phyloP scores from a whole-genome alignment of 2,329 filamentous ascomycete species.

The Calonectria leucothoes region DNA sequence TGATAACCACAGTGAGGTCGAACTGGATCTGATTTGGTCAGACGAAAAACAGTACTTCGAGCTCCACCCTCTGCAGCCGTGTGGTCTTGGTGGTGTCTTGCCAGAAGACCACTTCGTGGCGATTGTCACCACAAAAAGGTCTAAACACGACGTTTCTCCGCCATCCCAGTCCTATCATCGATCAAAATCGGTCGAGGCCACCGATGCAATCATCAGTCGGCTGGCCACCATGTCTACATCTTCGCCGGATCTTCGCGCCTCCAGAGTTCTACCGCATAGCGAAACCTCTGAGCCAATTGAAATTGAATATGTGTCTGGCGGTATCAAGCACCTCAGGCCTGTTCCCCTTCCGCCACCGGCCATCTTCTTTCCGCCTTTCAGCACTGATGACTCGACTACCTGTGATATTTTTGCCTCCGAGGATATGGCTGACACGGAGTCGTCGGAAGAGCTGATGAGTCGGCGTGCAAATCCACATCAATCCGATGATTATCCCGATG shows the following conservation, averaged over 20 bases:
- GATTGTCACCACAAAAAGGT: constrained; percentile 62
- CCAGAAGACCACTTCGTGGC: constrained; percentile 75
- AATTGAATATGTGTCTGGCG: constrained; percentile 59
- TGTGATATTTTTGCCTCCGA: constrained; percentile 45
- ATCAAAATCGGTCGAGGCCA: constrained; percentile 43
- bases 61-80: constrained; percentile 62
- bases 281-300: constrained; percentile 40
- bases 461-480: constrained; percentile 50
- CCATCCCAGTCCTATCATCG: background rate
- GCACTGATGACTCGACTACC: constrained; percentile 51
- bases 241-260: constrained; percentile 43
- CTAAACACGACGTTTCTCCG: constrained; percentile 42
- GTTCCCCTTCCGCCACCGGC: constrained; percentile 63
- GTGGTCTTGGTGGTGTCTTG: constrained; percentile 68
- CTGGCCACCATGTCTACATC: constrained; percentile 56
- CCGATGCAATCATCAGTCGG: constrained; percentile 55
- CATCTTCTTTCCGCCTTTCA: constrained; percentile 63
- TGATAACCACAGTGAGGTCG: constrained; percentile 52
- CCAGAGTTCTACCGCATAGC: constrained; percentile 1
- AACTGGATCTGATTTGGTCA: constrained; percentile 61
- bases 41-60: constrained; percentile 53
- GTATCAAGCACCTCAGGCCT: constrained; percentile 57
- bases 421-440: constrained; percentile 43
- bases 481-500: constrained; percentile 55
- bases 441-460: constrained; percentile 46